A percentile compares a stretch with the other conserved stretches of the same genome.
Conservation (phyloP, 345 rosid species). For the Microcos paniculata region DNA sequence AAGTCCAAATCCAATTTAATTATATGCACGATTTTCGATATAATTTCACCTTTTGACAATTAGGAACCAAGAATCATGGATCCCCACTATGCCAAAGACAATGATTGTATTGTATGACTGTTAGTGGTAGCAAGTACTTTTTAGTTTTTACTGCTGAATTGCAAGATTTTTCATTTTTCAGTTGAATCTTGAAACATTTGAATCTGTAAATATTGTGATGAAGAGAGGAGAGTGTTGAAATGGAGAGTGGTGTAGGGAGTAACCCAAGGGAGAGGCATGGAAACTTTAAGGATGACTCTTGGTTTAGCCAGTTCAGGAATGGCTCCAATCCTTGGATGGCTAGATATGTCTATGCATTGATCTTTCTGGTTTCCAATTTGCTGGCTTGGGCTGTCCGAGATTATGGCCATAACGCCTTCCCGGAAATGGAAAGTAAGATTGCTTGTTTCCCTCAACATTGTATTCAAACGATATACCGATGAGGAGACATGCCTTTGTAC, state of each 20-base stretch:
- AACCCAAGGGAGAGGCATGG: slow-evolving; percentile 32
- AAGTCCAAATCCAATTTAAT: not conserved
- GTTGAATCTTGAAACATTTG: slow-evolving; percentile 1
- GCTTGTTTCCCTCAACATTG: slow-evolving; percentile 6
- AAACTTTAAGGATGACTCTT: slow-evolving; percentile 50
- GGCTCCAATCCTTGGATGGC: slow-evolving; percentile 97
- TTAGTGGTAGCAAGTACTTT: not conserved
- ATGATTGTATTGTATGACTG: not conserved
- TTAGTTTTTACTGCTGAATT: slow-evolving; percentile 22
- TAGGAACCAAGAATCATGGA: not conserved
- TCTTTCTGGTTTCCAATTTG: slow-evolving; percentile 73
- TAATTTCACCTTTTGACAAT: not conserved
- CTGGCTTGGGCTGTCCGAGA: slow-evolving; percentile 94
- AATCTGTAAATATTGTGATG: slow-evolving; percentile 42
- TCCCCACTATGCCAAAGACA: not conserved
- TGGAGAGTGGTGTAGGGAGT: slow-evolving; percentile 54
- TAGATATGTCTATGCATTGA: slow-evolving; percentile 75
- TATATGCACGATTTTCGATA: not conserved
- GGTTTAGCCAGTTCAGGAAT: slow-evolving; percentile 78
- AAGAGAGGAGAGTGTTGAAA: slow-evolving; percentile 40
- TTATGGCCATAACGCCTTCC: slow-evolving; percentile 62
- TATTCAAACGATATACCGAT: not conserved
- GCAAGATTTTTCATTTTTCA: not conserved
- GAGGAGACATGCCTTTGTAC: not conserved
- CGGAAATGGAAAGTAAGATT: slow-evolving; percentile 70